Conservation (phyloP, 2,329 filamentous ascomycete genomes). For the Colletotrichum sp. region DNA sequence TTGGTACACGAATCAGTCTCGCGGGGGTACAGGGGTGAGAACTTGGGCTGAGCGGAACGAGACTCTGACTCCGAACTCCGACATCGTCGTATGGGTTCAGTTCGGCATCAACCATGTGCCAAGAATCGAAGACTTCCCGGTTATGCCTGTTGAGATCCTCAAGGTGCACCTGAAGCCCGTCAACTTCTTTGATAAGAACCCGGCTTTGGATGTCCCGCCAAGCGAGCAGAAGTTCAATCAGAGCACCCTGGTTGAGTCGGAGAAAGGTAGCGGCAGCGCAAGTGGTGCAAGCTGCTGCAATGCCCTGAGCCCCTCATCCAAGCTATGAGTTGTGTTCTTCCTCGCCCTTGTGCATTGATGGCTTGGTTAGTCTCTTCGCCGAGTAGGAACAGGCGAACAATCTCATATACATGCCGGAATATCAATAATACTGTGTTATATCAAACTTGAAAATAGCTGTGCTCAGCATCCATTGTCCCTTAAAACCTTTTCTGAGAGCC, state of each 20-base stretch:
- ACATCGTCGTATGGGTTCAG: constrained; percentile 57
- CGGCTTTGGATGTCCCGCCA: constrained; percentile 40
- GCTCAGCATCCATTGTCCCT: no score
- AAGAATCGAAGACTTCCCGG: constrained; percentile 61
- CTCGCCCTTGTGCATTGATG: background rate
- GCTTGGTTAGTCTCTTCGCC: background rate
- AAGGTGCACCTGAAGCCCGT: constrained; percentile 52
- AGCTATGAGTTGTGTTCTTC: background rate
- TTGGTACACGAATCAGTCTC: constrained; percentile 18
- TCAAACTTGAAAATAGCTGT: background rate
- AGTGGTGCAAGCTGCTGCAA: background rate
- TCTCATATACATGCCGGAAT: background rate
- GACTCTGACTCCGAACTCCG: background rate
- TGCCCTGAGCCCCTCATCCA: background rate
- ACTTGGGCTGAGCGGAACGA: constrained; percentile 12
- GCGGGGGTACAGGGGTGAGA: constrained; percentile 6
- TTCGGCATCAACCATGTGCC: constrained; percentile 62
- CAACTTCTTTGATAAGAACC: constrained; percentile 58
- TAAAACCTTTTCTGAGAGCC: no score
- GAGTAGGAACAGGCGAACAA: background rate
- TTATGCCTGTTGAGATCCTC: constrained; percentile 64
- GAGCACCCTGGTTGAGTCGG: constrained; percentile 5
- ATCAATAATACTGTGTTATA: background rate
- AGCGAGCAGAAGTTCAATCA: constrained; percentile 19
- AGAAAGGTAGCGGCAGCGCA: background rate